phyloP scores from a whole-genome alignment of 2,329 filamentous ascomycete genomes.

The Venturia oleaginea region DNA sequence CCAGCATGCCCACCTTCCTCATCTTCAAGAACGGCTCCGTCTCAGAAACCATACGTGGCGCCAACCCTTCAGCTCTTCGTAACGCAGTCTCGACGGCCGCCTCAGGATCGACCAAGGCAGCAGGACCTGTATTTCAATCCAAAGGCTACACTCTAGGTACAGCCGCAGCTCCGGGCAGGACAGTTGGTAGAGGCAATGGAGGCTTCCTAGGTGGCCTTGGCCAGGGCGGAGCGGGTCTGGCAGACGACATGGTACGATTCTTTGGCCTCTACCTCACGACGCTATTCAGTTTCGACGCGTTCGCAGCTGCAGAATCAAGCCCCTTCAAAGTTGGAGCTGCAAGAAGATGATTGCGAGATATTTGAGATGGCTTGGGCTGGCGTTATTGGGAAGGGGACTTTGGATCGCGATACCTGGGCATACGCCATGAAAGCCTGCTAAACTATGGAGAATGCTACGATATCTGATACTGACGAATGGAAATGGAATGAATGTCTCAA shows the following conservation, averaged over 20 bases:
- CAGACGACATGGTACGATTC: slow-evolving; percentile 35
- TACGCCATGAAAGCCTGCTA: neutral
- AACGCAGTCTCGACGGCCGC: slow-evolving; percentile 37
- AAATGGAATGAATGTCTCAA: neutral
- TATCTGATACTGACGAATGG: neutral
- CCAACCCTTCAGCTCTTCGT: slow-evolving; percentile 39
- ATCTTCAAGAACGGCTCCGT: slow-evolving; percentile 36
- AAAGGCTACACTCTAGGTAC: slow-evolving; percentile 36
- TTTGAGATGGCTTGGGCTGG: neutral
- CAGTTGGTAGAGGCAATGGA: slow-evolving; percentile 19
- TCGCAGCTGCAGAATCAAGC: slow-evolving; percentile 34
- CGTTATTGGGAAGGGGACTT: neutral
- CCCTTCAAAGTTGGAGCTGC: slow-evolving; percentile 24
- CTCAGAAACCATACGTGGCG: slow-evolving; percentile 39
- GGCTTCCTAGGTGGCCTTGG: slow-evolving; percentile 21
- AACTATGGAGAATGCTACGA: neutral
- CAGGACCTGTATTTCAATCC: slow-evolving; percentile 32
- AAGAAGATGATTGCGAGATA: neutral
- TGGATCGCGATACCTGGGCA: neutral
- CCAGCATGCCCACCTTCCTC: slow-evolving; percentile 41
- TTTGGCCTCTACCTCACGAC: slow-evolving; percentile 38
- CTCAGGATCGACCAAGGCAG: slow-evolving; percentile 29
- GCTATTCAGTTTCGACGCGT: slow-evolving; percentile 37
- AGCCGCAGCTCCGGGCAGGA: slow-evolving; percentile 18
- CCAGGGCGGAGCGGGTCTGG: slow-evolving; percentile 26